Evolutionary conservation across 371 early-diverging fungal species (phyloP).

Genomic region (Zychaea mexicana): DNA sequence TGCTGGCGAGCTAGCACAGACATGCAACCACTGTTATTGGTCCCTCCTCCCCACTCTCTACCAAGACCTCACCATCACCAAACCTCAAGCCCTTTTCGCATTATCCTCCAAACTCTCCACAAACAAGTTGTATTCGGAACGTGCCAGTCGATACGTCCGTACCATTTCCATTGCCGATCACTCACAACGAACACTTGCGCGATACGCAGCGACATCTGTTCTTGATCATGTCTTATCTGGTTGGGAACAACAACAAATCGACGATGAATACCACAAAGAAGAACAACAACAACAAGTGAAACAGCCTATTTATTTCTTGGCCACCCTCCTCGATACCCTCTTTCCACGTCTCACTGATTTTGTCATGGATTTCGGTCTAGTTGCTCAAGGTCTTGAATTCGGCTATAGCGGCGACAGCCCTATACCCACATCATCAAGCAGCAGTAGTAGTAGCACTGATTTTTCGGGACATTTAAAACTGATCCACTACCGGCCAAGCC

Average conservation of each 20-base stretch:
- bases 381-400: neutral
- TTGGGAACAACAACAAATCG: constrained; percentile 1
- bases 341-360: constrained; percentile 20
- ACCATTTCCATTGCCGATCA: constrained; percentile 11
- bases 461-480: constrained; percentile 22
- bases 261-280: neutral
- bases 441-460: neutral
- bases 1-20: constrained; percentile 16
- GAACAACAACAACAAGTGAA: neutral
- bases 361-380: constrained; percentile 5
- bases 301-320: constrained; percentile 13
- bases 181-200: neutral
- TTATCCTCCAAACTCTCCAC: constrained; percentile 12
- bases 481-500: constrained; percentile 21
- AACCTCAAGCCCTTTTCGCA: constrained; percentile 9
- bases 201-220: constrained; percentile 13
- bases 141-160: constrained; percentile 21
- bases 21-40: constrained; percentile 27
- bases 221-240: constrained; percentile 18
- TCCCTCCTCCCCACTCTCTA: constrained; percentile 27
- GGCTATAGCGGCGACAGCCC: neutral
- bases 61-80: constrained; percentile 14
- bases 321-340: neutral
- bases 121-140: constrained; percentile 19
- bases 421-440: neutral